phyloP scores from a whole-genome alignment of 768 basidiomycete species.

The Pluteus cervinus region DNA sequence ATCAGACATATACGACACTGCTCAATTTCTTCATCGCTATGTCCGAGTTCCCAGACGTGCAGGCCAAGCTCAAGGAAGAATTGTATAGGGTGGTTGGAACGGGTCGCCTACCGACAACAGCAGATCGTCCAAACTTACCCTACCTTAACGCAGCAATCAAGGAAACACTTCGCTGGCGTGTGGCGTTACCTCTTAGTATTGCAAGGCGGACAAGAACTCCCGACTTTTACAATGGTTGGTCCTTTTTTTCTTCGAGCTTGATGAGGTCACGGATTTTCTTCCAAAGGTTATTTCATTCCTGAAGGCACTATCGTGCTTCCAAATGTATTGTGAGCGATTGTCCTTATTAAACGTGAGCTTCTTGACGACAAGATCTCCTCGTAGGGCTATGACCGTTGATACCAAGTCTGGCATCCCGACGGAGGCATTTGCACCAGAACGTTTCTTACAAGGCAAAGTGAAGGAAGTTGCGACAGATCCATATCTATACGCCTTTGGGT shows the following conservation, averaged over 20 bases:
- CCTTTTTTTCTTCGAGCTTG: background rate
- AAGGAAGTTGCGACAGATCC: slow-evolving; percentile 1
- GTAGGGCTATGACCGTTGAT: slow-evolving; percentile 10
- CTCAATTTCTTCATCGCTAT: slow-evolving; percentile 10
- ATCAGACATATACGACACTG: no score
- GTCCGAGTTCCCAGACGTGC: slow-evolving; percentile 10
- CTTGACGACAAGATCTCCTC: background rate
- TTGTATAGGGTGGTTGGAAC: slow-evolving; percentile 13
- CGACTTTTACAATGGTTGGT: slow-evolving; percentile 6
- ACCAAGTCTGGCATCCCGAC: slow-evolving; percentile 5
- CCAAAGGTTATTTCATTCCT: slow-evolving; percentile 24
- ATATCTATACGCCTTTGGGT: slow-evolving; percentile 1
- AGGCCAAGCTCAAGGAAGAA: slow-evolving; percentile 12
- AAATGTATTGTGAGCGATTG: slow-evolving; percentile 28
- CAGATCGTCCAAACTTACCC: slow-evolving; percentile 8
- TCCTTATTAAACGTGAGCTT: background rate
- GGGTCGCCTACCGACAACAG: slow-evolving; percentile 3
- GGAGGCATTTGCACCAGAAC: slow-evolving; percentile 10
- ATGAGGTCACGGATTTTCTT: slow-evolving; percentile 15
- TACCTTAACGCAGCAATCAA: slow-evolving; percentile 11
- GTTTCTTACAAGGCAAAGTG: slow-evolving; percentile 5
- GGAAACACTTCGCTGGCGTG: slow-evolving; percentile 9
- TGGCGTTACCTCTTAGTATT: slow-evolving; percentile 8
- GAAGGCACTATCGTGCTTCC: slow-evolving; percentile 26
- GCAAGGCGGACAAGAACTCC: slow-evolving; percentile 8